Base-by-base conservation (phyloP, 2,329 filamentous ascomycete species). In the Xylariomycetidae sp. region DNA sequence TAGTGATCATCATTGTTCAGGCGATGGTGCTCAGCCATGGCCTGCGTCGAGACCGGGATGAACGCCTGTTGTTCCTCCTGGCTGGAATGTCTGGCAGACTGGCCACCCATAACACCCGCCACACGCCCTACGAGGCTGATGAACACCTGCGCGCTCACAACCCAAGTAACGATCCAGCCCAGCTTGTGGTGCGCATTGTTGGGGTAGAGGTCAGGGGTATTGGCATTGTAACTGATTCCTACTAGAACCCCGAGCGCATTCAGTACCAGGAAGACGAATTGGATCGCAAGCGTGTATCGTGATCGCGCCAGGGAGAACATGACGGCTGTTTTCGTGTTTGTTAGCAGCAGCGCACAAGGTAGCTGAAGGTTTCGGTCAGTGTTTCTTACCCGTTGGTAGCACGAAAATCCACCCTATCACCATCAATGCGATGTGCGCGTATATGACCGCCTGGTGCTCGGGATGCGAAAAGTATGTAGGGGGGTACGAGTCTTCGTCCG, bases 161-260 rank as follows among this genome's bases (percentile, higher is more conserved):
- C 67, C 69, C 77, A 84, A 3, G 84, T 90, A 18, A 83, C 72
- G 26, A 86, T 69, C 90, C 90, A 97, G 34, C 88, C 88, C 27
- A 90, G 72, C 58, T 85, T 88, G 64, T 88, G 81, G 58, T 96
- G 89, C n/a, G 83, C 77, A 54, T 94, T 94, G 54, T 85, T 82
- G 19, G 80, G 80, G 56, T 95, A 96, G 15, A 96, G 66, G 53
- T 95, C 86, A 1, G 88, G 88, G 0, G 88, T 94, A 43, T 75
- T 79, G 37, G 74, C 70, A 56, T 92, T 88, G 67, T 95, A 95
- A 20, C 87, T 64, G 31, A 76, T 71, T 6, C 76, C 79, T 16
- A 85, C 56, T 11, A 86, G 51, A 16, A 89, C 46, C 13, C 82
- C 85, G 2, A 82, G 46, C 3, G 67, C 70, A 53, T 88, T 87